Percentiles rank a stretch among this genome's conserved stretches.
Conservation (phyloP, 495 filamentous ascomycete species). For the Penicillium angulare region DNA sequence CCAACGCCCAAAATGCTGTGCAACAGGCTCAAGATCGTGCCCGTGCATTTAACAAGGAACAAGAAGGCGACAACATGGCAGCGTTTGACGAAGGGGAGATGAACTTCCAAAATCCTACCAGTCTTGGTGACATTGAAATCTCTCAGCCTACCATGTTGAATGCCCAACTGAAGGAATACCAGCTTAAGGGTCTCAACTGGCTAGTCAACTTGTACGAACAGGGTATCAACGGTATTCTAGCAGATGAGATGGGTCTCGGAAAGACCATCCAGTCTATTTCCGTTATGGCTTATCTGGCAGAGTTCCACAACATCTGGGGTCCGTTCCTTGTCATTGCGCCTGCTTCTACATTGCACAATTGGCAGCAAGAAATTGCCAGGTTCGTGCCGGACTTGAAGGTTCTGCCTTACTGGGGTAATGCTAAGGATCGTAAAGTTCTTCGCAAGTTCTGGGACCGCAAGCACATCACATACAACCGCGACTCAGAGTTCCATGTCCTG, state of each 20-base stretch:
- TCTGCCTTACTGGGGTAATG: slow-evolving; percentile 94
- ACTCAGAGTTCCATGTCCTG: slow-evolving; percentile 91
- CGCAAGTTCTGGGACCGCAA: slow-evolving; percentile 99
- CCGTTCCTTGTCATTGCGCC: slow-evolving; percentile 97
- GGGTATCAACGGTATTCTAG: slow-evolving; percentile 98
- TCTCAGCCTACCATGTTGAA: slow-evolving; percentile 92
- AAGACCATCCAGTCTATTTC: slow-evolving; percentile 99
- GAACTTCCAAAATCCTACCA: slow-evolving; percentile 99
- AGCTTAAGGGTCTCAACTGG: slow-evolving; percentile 98
- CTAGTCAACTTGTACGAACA: slow-evolving; percentile 98
- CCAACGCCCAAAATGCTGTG: slow-evolving; percentile 95
- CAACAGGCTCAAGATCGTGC: slow-evolving; percentile 92
- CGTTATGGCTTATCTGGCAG: slow-evolving; percentile 97
- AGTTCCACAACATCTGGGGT: slow-evolving; percentile 97
- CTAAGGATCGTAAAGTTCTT: slow-evolving; percentile 90
- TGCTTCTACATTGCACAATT: slow-evolving; percentile 95
- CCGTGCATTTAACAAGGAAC: slow-evolving; percentile 78
- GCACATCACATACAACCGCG: slow-evolving; percentile 89
- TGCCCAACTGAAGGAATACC: slow-evolving; percentile 95
- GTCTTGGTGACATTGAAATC: slow-evolving; percentile 89
- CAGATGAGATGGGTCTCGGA: slow-evolving; percentile 98
- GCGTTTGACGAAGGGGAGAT: slow-evolving; percentile 79
- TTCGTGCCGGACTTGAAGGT: slow-evolving; percentile 95
- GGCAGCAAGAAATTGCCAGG: slow-evolving; percentile 94
- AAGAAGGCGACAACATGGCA: slow-evolving; percentile 44